These are phyloP conservation scores for Botryotinia globosa DNA, from an alignment of 2,329 filamentous ascomycete species.

Conservation along the genomic window DNA sequence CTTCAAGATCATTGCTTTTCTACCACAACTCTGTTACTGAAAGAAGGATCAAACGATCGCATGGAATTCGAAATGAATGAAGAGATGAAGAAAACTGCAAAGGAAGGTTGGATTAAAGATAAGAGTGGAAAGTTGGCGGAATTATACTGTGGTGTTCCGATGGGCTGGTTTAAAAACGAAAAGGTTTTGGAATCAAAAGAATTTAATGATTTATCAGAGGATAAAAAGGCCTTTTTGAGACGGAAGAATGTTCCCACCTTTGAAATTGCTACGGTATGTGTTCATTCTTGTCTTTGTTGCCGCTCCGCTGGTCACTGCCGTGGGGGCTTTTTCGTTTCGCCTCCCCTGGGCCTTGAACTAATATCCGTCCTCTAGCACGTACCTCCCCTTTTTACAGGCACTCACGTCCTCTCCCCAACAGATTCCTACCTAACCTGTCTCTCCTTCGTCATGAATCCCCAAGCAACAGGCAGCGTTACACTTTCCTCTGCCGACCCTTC, in stretches of 20 bases:
- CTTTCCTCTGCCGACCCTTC: constrained; percentile 61
- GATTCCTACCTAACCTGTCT: constrained; percentile 46
- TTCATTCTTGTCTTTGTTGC: not conserved
- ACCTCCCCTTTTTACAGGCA: constrained; percentile 39
- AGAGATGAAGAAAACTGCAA: constrained; percentile 32
- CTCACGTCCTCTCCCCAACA: constrained; percentile 37
- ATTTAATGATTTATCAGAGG: not conserved
- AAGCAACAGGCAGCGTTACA: constrained; percentile 59
- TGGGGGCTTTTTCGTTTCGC: not conserved
- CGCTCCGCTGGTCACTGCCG: too few relatives aligned
- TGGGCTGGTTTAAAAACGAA: constrained; percentile 6
- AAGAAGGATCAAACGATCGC: constrained; percentile 9
- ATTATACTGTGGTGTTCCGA: constrained; percentile 7
- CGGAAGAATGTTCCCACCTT: constrained; percentile 1
- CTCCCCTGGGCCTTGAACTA: not conserved
- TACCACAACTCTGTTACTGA: constrained; percentile 41
- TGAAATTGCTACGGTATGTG: constrained; percentile 6
- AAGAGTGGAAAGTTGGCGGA: not conserved
- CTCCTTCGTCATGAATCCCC: constrained; percentile 53
- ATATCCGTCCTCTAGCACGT: constrained; percentile 22
- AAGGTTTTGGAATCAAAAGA: not conserved
- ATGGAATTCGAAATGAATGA: constrained; percentile 45
- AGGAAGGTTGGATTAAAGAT: not conserved
- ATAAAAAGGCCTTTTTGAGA: not conserved
- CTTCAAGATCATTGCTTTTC: constrained; percentile 47